phyloP scores from a whole-genome alignment of 306 rosid genomes.

The Myrica gale region DNA sequence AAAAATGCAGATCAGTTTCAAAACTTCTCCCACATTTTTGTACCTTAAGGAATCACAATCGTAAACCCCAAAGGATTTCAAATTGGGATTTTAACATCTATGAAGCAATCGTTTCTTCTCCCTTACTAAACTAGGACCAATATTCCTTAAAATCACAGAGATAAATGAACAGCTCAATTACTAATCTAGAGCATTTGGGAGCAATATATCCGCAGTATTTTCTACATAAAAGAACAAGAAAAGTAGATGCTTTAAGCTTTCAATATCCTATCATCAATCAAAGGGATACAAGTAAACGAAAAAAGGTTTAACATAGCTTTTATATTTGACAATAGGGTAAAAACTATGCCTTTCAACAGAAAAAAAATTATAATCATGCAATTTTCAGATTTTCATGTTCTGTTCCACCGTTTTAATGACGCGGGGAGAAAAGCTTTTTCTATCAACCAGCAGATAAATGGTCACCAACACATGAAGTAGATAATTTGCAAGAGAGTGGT shows the following conservation, averaged over 20 bases:
- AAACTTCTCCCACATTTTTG: background rate
- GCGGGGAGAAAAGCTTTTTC: background rate
- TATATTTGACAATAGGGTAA: no score
- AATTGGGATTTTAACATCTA: background rate
- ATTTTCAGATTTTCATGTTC: background rate
- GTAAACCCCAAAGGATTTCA: background rate
- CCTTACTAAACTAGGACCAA: background rate
- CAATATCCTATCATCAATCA: background rate
- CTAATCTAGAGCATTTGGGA: background rate
- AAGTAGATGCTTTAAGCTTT: background rate
- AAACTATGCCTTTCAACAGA: no score
- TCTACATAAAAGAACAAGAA: background rate
- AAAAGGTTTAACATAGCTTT: background rate
- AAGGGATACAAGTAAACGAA: background rate
- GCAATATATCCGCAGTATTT: background rate
- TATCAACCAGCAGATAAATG: slow-evolving; percentile 19
- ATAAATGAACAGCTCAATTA: no score
- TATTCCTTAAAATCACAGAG: background rate
- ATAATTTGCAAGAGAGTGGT: slow-evolving; percentile 17
- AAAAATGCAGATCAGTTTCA: background rate
- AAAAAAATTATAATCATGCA: background rate
- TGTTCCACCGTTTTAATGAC: background rate
- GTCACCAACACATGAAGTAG: slow-evolving; percentile 3
- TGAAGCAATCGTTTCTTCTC: background rate
- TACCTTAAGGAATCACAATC: background rate